Evolutionary conservation across 768 basidiomycete species (phyloP), one percentile per base, ranked within the genome.

Genomic region (Kwoniella sp.): DNA sequence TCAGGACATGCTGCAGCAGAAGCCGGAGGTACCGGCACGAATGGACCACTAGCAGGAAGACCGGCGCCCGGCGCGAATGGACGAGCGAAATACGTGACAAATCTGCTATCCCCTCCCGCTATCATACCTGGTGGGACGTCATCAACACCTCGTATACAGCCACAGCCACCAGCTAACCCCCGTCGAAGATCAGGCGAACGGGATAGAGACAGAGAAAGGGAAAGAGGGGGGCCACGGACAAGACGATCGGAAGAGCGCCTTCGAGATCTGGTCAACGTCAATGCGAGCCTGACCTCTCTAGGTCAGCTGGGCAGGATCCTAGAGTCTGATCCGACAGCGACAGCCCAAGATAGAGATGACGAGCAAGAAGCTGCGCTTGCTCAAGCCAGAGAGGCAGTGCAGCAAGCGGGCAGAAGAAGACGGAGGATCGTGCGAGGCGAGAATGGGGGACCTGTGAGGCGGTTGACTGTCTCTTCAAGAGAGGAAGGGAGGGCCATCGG

Each of bases 401-500:
- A 54, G 23, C 30, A 41, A 17, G 62, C 60, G 5, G 41, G 48
- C 26, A 56, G 71, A 50, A 52, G 73, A 45, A 41, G 73, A 30
- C 55, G 72, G 28, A 62, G 72, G 47, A 67, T 75, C 13, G 70
- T 73, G 9, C 55, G 74, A 31, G 70, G 55, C 20, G 75, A 74
- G 11, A 31, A 12, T 31, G 65, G 65, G 34, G 25, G 58, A 47
- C 2, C 17, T 63, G 51, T 51, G 15, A 13, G 50, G 25, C 15
- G 7, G 17, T 66, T 63, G 12, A 73, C 70, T 7, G 76, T 75
- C 0, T 62, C 67, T 47, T 68, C 67, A 3, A 63, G 74, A 55
- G 74, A 78, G 55, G 76, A 78, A 52, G 76, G 76, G 4, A 47
- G 67, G 58, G 74, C 74, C 0, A 28, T 75, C 12, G 76, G 74